phyloP scores from a whole-genome alignment of 371 early-diverging fungal genomes.

The Rhizopus arrhizus region DNA sequence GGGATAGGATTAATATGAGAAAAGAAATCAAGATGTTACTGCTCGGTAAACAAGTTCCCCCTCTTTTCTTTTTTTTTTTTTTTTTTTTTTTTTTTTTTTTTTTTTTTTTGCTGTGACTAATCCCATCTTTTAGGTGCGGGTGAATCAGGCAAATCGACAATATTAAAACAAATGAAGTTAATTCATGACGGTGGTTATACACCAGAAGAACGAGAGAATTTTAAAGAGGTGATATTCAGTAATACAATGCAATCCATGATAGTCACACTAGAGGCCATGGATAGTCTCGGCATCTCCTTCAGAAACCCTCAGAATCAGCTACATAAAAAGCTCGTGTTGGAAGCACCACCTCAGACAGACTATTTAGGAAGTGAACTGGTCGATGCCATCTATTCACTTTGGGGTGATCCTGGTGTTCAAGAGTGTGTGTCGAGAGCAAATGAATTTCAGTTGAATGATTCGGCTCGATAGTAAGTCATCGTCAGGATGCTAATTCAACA shows the following conservation, averaged over 20 bases:
- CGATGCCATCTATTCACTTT: slow-evolving; percentile 73
- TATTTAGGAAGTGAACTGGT: slow-evolving; percentile 66
- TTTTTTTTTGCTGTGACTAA: too few relatives aligned
- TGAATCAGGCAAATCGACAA: slow-evolving; percentile 96
- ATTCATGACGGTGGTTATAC: slow-evolving; percentile 93
- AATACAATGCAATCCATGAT: slow-evolving; percentile 91
- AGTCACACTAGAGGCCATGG: slow-evolving; percentile 89
- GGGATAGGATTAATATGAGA: slow-evolving; percentile 73
- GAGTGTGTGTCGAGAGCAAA: slow-evolving; percentile 72
- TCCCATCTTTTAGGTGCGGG: slow-evolving; percentile 79
- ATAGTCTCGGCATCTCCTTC: slow-evolving; percentile 67
- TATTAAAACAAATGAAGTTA: slow-evolving; percentile 95
- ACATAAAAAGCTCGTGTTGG: slow-evolving; percentile 55
- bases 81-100: too few relatives aligned
- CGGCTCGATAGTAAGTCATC: slow-evolving; percentile 72
- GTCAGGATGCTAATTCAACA: neutral
- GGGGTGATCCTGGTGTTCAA: slow-evolving; percentile 78
- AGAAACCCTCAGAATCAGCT: slow-evolving; percentile 64
- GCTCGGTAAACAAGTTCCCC: slow-evolving; percentile 66
- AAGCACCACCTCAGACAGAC: slow-evolving; percentile 67
- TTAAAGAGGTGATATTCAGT: slow-evolving; percentile 87
- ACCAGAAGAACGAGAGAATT: slow-evolving; percentile 81
- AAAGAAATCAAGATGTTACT: slow-evolving; percentile 95
- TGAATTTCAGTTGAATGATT: slow-evolving; percentile 88
- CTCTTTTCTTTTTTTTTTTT: too few relatives aligned